Evolutionary conservation across 495 filamentous ascomycete species (phyloP), one percentile per base, ranked within the genome.

Genomic region (Trichoderma gamsii): DNA sequence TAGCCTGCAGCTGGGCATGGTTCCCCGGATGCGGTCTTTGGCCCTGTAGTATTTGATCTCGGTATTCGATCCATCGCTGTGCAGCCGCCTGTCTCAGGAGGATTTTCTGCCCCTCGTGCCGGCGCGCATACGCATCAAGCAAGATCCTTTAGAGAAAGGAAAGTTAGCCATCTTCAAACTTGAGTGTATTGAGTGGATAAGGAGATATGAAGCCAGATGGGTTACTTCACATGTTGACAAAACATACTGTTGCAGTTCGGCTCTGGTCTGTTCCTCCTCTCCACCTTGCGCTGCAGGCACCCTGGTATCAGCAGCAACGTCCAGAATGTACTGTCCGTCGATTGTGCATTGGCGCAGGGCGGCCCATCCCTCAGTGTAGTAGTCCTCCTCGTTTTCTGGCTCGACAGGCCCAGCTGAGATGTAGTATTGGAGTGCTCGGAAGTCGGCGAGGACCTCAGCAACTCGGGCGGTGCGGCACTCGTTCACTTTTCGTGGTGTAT

Each of bases 71-170:
- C 93, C 93, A 97, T 75, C 91, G 84, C 72, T 87, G 86, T 23
- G 88, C 91, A 16, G 92, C 91, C 5, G 85, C 86, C 51, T 90
- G 89, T 35, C 89, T 88, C 21, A 94, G 84, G 72, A 93, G 93
- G 69, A 93, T 92, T 76, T 89, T 91, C 75, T 95, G 92, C 44
- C 85, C 91, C 76, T 91, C 89, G 81, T 96, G 92, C 65, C 93
- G 86, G 66, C 93, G 87, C 21, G 90, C 83, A 72, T 85, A 88
- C 51, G 90, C 88, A 70, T 97, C 93, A 61, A 90, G 81, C 61
- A 92, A 86, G 66, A 96, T 86, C 70, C 92, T 94, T 70, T 70
- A 52, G 21, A n/a, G 32, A 43, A 49, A 38, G 16, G 59, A 64
- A 38, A 38, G 35, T 38, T 63, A 44, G 66, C 41, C 18, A 59